These are phyloP conservation scores for Pittosporum tobira DNA, from an alignment of 129 eudicot genomes.

Conservation along the genomic window DNA sequence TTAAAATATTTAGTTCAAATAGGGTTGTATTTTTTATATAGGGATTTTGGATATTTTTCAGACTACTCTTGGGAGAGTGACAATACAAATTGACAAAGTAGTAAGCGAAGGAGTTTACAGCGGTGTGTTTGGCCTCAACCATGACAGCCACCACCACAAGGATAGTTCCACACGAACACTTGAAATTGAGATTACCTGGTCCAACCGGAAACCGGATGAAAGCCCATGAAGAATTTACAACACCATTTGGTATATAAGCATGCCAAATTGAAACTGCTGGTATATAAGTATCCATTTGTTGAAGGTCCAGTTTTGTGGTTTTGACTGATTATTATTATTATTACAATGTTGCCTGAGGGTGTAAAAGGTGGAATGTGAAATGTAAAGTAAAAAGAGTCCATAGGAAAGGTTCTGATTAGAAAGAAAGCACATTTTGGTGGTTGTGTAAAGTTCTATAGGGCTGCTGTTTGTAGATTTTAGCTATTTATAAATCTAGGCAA, in stretches of 20 bases:
- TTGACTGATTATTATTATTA: neutral
- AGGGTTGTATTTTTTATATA: neutral
- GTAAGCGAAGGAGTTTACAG: constrained; percentile 68
- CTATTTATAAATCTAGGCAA: too few species aligned
- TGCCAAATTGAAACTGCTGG: neutral
- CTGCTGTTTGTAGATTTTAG: too few species aligned
- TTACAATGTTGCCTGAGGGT: neutral
- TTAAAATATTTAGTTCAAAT: too few species aligned
- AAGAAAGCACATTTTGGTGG: too few species aligned
- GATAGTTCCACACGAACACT: constrained; percentile 54
- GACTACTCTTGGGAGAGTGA: constrained; percentile 62
- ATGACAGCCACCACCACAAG: constrained; percentile 36
- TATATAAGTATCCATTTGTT: neutral
- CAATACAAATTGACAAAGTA: constrained; percentile 76
- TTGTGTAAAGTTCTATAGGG: too few species aligned
- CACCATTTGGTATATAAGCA: neutral
- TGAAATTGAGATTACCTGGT: constrained; percentile 76
- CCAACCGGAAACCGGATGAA: constrained; percentile 36
- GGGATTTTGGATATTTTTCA: constrained; percentile 21
- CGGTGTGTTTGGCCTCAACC: constrained; percentile 54
- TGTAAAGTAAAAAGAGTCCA: constrained; percentile 2
- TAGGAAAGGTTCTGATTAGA: constrained; percentile 1
- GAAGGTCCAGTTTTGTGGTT: constrained; percentile 16
- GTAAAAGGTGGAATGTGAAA: too few species aligned
- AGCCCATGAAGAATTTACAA: constrained; percentile 13